phyloP scores from a whole-genome alignment of 805 yeast genomes.

The Yarrowia keelungensis region DNA sequence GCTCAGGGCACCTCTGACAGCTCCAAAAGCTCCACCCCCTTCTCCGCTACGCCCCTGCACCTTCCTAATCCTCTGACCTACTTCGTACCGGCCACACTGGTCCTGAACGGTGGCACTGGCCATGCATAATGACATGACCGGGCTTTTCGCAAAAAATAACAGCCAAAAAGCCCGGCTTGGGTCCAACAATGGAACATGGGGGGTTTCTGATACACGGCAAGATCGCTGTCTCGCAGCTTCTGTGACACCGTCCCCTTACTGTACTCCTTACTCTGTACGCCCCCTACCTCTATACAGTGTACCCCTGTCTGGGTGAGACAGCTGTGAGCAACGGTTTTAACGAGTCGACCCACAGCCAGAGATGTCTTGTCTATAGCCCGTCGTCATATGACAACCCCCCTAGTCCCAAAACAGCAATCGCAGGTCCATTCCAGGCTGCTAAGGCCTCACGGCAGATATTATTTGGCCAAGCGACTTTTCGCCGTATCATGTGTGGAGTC shows the following conservation, averaged over 20 bases:
- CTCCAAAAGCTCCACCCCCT: neutral
- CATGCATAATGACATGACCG: conserved; percentile 27
- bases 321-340: neutral
- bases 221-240: neutral
- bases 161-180: neutral
- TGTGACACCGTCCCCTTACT: neutral
- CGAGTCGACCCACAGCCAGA: no score
- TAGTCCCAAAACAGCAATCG: conserved; percentile 10
- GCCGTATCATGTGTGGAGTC: conserved; percentile 21
- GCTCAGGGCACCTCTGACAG: neutral
- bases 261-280: conserved; percentile 3
- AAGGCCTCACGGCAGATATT: conserved; percentile 17
- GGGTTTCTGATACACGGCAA: neutral
- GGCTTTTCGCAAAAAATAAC: neutral
- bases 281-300: conserved; percentile 22
- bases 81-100: conserved; percentile 27
- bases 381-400: conserved; percentile 17
- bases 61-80: conserved; percentile 28
- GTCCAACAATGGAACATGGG: neutral
- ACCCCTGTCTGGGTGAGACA: conserved; percentile 29
- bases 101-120: conserved; percentile 5
- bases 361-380: neutral
- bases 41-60: conserved; percentile 19
- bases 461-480: conserved; percentile 21
- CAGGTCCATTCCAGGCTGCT: conserved; percentile 13